Evolutionary conservation across 2,329 filamentous ascomycete species (phyloP), one percentile per base, ranked within the genome.

Genomic region (Endocalyx cinctus): DNA sequence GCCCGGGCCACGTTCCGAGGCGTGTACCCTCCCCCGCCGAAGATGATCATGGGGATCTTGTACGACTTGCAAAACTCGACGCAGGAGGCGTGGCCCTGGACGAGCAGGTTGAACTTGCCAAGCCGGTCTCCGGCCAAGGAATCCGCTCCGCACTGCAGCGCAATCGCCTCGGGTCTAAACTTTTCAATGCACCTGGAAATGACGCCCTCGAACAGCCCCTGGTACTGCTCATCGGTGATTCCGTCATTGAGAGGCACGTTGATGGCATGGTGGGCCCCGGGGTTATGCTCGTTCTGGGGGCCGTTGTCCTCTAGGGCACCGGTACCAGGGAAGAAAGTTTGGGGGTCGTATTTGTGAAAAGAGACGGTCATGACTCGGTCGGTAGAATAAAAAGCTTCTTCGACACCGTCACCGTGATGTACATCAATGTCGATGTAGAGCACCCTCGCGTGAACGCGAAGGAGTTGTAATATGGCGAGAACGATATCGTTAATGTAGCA

Each of bases 401-500:
- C 88, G 13, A 95, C 88, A 43, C 88, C 88, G 54, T 95, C 88
- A 34, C 88, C 88, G 50, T 95, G 88, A 59, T 95, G 88, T 12
- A 95, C 88, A 55, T 95, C 88, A 42, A 95, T 94, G 53, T 95
- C 88, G 59, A 98, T 87, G 66, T 98, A 98, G 30, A 98, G 77
- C n/a, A 98, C 90, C 36, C 92, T 84, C 54, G 92, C 85, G 56
- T 95, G 87, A 60, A 88, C 82, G 34, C 87, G 86, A 7, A 18
- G 70, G 8, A 98, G 75, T 57, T 96, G 84, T 23, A 97, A 74
- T 49, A 96, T 92, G 22, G 85, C 87, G 29, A 98, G 75, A 37
- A 97, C 92, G 51, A 97, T 97, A 61, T 98, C 92, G 60, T 98
- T 98, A 65, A 97, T 88, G 65, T 98, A 98, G 67, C 92, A 98